Conservation (phyloP, 1,284 basidiomycete genomes). For the Pyrrhoderma noxium region DNA sequence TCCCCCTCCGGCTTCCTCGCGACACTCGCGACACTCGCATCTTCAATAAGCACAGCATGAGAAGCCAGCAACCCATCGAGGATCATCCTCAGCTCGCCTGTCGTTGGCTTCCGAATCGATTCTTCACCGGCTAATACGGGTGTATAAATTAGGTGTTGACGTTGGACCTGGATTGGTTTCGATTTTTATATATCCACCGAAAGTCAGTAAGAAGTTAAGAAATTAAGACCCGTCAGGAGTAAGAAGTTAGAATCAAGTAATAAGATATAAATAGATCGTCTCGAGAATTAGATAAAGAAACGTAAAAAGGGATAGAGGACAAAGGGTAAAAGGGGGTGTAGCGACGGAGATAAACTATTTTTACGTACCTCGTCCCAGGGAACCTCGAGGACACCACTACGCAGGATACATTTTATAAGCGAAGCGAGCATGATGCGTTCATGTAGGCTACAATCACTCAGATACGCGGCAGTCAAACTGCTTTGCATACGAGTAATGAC, state of each 20-base stretch:
- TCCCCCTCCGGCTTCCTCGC: conserved; percentile 50
- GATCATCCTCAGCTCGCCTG: conserved; percentile 50
- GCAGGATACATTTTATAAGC: conserved; percentile 74
- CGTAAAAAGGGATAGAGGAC: no score
- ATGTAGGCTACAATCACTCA: conserved; percentile 76
- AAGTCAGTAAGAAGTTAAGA: no score
- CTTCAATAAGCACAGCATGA: conserved; percentile 65
- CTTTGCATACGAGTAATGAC: conserved; percentile 90
- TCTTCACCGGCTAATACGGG: conserved; percentile 47
- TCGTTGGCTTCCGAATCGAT: conserved; percentile 44
- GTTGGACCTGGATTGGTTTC: conserved; percentile 47
- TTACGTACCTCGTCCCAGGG: conserved; percentile 66
- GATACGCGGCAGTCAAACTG: conserved; percentile 79
- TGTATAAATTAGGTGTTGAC: conserved; percentile 61
- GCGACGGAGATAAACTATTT: not conserved
- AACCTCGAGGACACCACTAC: conserved; percentile 84
- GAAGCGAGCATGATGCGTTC: conserved; percentile 88
- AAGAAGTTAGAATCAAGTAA: no score
- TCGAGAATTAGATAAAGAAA: no score
- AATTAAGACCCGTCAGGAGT: no score
- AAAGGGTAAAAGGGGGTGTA: no score
- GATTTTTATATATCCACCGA: conserved; percentile 3
- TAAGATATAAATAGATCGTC: no score
- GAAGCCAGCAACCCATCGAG: conserved; percentile 64
- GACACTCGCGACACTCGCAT: conserved; percentile 38